Conservation (phyloP, 129 eudicot species). For the Pseudognaphalium luteoalbum region DNA sequence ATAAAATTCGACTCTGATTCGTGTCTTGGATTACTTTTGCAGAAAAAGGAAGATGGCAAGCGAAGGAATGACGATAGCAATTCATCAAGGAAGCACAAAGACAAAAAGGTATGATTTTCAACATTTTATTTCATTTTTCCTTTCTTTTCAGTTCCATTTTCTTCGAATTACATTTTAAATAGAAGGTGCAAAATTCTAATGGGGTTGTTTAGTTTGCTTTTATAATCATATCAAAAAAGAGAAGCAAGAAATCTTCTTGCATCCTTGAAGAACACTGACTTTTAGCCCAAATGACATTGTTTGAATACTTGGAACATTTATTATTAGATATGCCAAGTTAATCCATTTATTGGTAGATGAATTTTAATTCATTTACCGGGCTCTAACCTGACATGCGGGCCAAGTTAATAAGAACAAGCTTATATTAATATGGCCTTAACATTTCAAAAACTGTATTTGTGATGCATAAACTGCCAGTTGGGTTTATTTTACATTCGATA, state of each 20-base stretch:
- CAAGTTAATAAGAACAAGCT: not conserved
- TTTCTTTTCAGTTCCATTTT: not conserved
- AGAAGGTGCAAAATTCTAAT: no score
- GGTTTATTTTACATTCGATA: not conserved
- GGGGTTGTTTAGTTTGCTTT: no score
- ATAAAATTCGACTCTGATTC: not conserved
- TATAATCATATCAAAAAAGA: not conserved
- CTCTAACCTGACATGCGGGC: not conserved
- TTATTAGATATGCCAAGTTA: not conserved
- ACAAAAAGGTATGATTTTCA: constrained; percentile 56
- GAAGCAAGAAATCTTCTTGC: not conserved
- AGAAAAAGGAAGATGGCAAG: constrained; percentile 80
- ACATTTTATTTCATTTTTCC: not conserved
- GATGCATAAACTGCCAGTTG: not conserved
- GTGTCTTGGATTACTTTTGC: constrained; percentile 27
- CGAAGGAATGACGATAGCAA: constrained; percentile 65
- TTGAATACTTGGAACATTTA: not conserved
- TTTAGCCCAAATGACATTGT: not conserved
- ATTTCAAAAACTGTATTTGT: not conserved
- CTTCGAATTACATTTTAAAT: not conserved
- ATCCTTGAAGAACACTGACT: not conserved
- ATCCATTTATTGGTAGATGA: not conserved
- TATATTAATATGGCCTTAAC: not conserved
- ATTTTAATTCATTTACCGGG: not conserved
- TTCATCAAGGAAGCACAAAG: constrained; percentile 65